Evolutionary conservation across 352 stramenopile species (phyloP), one percentile per base, ranked within the genome.

Genomic region (Phytophthora agathidicida): DNA sequence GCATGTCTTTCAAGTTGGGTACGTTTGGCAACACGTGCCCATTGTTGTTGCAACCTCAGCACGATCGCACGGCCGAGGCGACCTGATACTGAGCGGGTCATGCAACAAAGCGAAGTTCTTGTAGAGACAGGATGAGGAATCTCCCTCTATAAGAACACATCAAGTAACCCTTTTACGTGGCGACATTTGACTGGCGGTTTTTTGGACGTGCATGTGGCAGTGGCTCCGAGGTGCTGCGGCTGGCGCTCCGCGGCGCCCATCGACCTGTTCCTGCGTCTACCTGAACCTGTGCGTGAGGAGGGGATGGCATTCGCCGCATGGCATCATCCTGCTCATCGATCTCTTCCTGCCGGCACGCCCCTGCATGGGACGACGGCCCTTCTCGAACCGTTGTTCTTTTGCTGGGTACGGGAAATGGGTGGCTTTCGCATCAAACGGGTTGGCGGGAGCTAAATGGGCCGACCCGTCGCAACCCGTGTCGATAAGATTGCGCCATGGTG

Each of bases 151-250:
- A 77, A 69, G 65, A 71, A 47, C 59, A 46, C 1, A 0, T 1
- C 7, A 31, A 6, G 28, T 47, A 53, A 66, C 46, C 48, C 41
- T 73, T n/a, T 42, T 33, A 80, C 71, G 71, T 80, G 71, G 66
- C 66, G 47, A 55, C 58, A 59, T 57, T 26, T 69, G 36, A 76
- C 44, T 79, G 70, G 70, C 45, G 41, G 41, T 69, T 69, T 61
- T 66, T 59, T 60, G 42, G 41, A 31, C 41, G n/a, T 28, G 5
- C 3, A 6, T 23, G 19, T 8, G 26, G 33, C 13, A n/a, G 38
- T 31, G 38, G 27, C 23, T 10, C 9, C 16, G 20, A 17, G 17
- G 31, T 5, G 24, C 32, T 54, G 31, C 31, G 35, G 26, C 17
- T 14, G 31, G 16, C 30, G 26, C 28, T 32, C 19, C 32, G 6